Evolutionary conservation across 1,139 yeast species (phyloP).

Genomic region (Sugiyamaella grinbergsii): DNA sequence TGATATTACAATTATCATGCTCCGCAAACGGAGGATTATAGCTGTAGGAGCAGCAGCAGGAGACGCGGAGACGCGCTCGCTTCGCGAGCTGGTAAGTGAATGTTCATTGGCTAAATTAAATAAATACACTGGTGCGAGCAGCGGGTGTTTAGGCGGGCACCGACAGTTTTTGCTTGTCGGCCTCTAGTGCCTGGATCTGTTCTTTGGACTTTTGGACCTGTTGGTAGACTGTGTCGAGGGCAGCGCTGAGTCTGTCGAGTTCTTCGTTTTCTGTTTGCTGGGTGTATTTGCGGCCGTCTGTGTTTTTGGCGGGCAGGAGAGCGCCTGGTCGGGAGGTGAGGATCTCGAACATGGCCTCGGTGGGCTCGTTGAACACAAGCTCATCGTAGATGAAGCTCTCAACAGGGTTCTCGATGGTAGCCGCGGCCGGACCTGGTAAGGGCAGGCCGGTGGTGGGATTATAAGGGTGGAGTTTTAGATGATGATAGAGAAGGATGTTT

Average conservation of each 20-base stretch:
- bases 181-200: conserved; percentile 39
- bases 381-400: conserved; percentile 85
- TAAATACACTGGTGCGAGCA: not conserved
- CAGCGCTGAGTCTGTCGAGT: conserved; percentile 68
- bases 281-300: conserved; percentile 51
- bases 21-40: no score
- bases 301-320: conserved; percentile 61
- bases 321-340: conserved; percentile 78
- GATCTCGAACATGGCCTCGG: conserved; percentile 79
- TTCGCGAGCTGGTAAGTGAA: no score
- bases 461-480: conserved; percentile 88
- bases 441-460: conserved; percentile 43
- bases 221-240: conserved; percentile 56
- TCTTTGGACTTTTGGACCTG: conserved; percentile 42
- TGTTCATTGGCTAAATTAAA: not conserved
- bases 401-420: conserved; percentile 41
- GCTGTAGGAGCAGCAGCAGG: no score
- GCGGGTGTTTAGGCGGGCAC: not conserved
- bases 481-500: conserved; percentile 83
- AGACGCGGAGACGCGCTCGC: no score
- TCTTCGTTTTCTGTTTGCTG: conserved; percentile 74
- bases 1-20: no score
- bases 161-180: conserved; percentile 29
- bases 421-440: conserved; percentile 17
- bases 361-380: conserved; percentile 92